phyloP scores from a whole-genome alignment of 2,329 filamentous ascomycete genomes.

The Diaporthe citriasiana region DNA sequence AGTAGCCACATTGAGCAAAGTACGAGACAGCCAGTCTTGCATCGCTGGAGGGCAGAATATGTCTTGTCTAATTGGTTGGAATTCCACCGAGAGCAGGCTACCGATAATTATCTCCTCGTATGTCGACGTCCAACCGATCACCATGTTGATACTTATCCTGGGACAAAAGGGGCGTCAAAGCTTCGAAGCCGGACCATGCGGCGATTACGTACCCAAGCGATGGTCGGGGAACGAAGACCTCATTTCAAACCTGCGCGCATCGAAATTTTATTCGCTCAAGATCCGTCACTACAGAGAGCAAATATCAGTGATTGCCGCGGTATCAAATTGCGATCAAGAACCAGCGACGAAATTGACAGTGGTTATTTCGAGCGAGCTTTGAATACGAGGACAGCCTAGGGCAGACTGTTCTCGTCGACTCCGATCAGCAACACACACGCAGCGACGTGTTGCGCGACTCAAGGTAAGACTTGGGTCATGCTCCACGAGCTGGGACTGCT shows the following conservation, averaged over 20 bases:
- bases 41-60: background rate
- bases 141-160: conserved; percentile 21
- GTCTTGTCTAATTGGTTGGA: background rate
- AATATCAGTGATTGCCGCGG: conserved; percentile 10
- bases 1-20: background rate
- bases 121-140: conserved; percentile 21
- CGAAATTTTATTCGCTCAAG: conserved; percentile 15
- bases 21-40: background rate
- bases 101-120: background rate
- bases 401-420: conserved; percentile 1
- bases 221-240: background rate
- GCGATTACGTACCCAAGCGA: background rate
- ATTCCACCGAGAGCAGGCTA: background rate
- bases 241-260: conserved; percentile 20
- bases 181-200: conserved; percentile 6
- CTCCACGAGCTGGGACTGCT: conserved; percentile 43
- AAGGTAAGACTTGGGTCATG: conserved; percentile 27
- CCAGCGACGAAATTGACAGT: background rate
- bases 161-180: conserved; percentile 17
- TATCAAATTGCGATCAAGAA: conserved; percentile 16
- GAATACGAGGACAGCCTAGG: conserved; percentile 16
- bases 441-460: conserved; percentile 19
- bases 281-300: background rate
- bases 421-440: conserved; percentile 7
- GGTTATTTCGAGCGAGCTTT: conserved; percentile 19